Base-by-base conservation (phyloP, 2,329 filamentous ascomycete genomes). In the Corynespora cassiicola region DNA sequence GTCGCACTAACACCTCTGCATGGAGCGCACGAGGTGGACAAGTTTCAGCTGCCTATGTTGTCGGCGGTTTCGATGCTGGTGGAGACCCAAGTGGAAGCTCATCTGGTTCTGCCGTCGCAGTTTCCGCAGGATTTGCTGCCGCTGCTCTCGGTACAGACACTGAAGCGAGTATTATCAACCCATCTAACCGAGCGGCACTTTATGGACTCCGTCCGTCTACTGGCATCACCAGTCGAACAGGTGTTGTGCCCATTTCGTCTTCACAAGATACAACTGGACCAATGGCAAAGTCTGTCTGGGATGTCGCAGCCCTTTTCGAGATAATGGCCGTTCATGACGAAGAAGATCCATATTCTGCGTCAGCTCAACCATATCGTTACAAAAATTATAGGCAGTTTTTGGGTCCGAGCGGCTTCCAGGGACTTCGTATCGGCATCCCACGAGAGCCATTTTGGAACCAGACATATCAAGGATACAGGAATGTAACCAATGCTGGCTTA, bases 341-440 rank as follows among this genome's bases (percentile, higher is more conserved):
- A 28, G 14, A 8, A 28, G 14, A 77, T 75, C 61, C 79, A 79
- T 31, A 31, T 31, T 31, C 28, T 7, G 28, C 5, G 28, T 14
- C 28, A 5, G 28, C 28, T 6, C 14, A 31, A 5, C 28, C 28
- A 6, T 31, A 17, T n/a, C 28, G 28, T 6, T 17, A 18, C 8
- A 5, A 31, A 17, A 31, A 31, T 17, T 31, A 31, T 17, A 31
- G 14, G 28, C 28, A 31, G 28, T 31, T 31, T n/a, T 31, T 31
- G 16, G 28, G 19, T 18, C 5, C 28, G 5, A 18, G 19, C n/a
- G 28, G 28, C 16, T 31, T 31, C 14, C 5, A 31, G 28, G 28
- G 28, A 7, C 28, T 31, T 7, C 28, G 28, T 17, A 31, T 31
- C n/a, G 28, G 28, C 16, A 17, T 31, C 8, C 28, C 28, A 7